Conservation (phyloP, 202 grass and related monocot genomes). For the Saccharum hybrid region DNA sequence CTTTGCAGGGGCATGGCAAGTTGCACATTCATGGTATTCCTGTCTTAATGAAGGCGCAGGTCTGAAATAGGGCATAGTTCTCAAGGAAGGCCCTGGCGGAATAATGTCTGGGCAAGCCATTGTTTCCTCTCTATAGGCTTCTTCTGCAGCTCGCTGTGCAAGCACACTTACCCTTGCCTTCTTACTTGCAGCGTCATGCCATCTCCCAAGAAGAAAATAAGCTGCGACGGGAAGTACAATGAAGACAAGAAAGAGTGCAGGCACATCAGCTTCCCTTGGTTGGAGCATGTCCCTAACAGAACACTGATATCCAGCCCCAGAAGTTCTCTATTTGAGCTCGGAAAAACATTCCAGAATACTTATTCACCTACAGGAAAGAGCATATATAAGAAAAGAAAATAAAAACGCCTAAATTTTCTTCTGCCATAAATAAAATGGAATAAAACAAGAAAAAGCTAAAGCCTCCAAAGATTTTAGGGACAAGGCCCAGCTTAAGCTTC, state of each 20-base stretch:
- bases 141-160: constrained; percentile 78
- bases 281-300: constrained; percentile 96
- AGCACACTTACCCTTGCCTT: constrained; percentile 68
- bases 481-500: constrained; percentile 31
- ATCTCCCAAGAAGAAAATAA: constrained; percentile 96
- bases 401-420: constrained; percentile 35
- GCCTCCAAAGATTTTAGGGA: background rate
- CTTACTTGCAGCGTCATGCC: constrained; percentile 72
- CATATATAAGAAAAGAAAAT: background rate
- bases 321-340: constrained; percentile 53
- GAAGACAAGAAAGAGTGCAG: constrained; percentile 75
- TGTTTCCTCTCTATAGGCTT: constrained; percentile 71
- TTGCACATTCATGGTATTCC: constrained; percentile 90
- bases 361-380: constrained; percentile 47
- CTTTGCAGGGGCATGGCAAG: constrained; percentile 82
- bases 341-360: constrained; percentile 59
- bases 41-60: constrained; percentile 48
- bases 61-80: constrained; percentile 59
- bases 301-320: constrained; percentile 63
- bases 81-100: constrained; percentile 55
- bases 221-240: constrained; percentile 84
- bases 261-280: constrained; percentile 92
- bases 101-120: constrained; percentile 72
- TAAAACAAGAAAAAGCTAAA: background rate
- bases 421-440: constrained; percentile 22